Conservation (phyloP, 345 rosid species). For the Hibiscus syriacus region DNA sequence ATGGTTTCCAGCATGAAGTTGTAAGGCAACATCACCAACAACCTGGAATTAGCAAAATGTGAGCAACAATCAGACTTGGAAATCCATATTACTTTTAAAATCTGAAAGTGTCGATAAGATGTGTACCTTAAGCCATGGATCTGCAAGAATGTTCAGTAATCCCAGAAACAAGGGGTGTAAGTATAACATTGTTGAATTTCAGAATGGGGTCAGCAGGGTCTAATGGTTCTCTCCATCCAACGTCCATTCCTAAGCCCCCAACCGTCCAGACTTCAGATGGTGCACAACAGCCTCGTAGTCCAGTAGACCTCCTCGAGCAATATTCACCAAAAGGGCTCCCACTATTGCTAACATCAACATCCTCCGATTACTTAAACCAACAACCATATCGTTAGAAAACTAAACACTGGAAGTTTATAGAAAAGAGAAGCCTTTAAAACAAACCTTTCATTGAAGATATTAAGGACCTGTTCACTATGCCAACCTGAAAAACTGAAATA, state of each 20-base stretch:
- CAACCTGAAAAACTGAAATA: slow-evolving; percentile 46
- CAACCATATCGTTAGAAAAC: background rate
- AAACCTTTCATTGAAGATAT: slow-evolving; percentile 72
- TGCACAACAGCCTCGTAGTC: slow-evolving; percentile 62
- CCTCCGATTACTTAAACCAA: background rate
- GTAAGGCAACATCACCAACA: slow-evolving; percentile 67
- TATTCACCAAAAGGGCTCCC: slow-evolving; percentile 55
- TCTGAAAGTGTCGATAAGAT: background rate
- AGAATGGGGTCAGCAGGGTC: slow-evolving; percentile 66
- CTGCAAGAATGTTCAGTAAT: slow-evolving; percentile 64
- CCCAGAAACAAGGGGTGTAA: slow-evolving; percentile 88
- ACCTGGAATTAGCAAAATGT: slow-evolving; percentile 28
- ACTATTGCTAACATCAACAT: background rate
- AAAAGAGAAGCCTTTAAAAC: background rate
- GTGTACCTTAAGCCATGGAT: slow-evolving; percentile 76
- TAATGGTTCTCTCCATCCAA: slow-evolving; percentile 90
- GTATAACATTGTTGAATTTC: slow-evolving; percentile 57
- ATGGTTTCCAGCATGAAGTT: slow-evolving; percentile 54
- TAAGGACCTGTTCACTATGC: slow-evolving; percentile 52
- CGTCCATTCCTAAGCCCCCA: slow-evolving; percentile 80
- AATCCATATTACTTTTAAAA: slow-evolving; percentile 1
- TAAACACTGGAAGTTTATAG: background rate
- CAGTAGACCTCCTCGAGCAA: slow-evolving; percentile 31
- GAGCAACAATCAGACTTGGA: background rate
- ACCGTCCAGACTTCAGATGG: slow-evolving; percentile 58